Conservation (phyloP, 768 basidiomycete genomes). For the Auriscalpium microsporum region DNA sequence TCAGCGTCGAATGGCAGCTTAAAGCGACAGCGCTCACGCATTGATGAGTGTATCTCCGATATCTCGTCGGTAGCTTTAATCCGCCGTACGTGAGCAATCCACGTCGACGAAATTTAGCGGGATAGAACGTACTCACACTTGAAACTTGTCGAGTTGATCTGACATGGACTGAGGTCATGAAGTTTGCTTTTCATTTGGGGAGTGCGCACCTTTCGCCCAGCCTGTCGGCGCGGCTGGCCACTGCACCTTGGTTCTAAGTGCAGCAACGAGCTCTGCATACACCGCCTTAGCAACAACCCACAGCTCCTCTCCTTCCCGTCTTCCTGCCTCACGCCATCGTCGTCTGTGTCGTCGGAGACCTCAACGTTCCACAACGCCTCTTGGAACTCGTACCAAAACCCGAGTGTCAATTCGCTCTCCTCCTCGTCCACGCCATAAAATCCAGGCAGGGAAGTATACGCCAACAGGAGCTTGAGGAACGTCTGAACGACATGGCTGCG, state of each 20-base stretch:
- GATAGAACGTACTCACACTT: slow-evolving; percentile 43
- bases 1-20: too few relatives aligned
- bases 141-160: slow-evolving; percentile 78
- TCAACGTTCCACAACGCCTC: slow-evolving; percentile 75
- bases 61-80: slow-evolving; percentile 66
- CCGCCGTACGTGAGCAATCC: neutral
- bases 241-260: slow-evolving; percentile 62
- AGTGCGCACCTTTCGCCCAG: slow-evolving; percentile 61
- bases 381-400: slow-evolving; percentile 88
- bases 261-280: slow-evolving; percentile 68
- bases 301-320: slow-evolving; percentile 28
- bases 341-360: slow-evolving; percentile 33
- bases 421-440: slow-evolving; percentile 80
- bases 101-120: neutral
- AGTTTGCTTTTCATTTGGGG: neutral
- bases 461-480: slow-evolving; percentile 62
- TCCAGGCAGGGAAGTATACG: slow-evolving; percentile 66
- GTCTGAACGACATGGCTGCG: slow-evolving; percentile 39
- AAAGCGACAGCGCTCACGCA: slow-evolving; percentile 43
- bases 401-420: slow-evolving; percentile 78
- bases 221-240: slow-evolving; percentile 49
- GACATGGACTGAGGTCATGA: slow-evolving; percentile 5
- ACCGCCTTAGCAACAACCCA: slow-evolving; percentile 60
- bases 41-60: slow-evolving; percentile 85
- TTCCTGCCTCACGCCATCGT: slow-evolving; percentile 15